Conservation (phyloP, 2,329 filamentous ascomycete genomes). For the Penicillium sp. region DNA sequence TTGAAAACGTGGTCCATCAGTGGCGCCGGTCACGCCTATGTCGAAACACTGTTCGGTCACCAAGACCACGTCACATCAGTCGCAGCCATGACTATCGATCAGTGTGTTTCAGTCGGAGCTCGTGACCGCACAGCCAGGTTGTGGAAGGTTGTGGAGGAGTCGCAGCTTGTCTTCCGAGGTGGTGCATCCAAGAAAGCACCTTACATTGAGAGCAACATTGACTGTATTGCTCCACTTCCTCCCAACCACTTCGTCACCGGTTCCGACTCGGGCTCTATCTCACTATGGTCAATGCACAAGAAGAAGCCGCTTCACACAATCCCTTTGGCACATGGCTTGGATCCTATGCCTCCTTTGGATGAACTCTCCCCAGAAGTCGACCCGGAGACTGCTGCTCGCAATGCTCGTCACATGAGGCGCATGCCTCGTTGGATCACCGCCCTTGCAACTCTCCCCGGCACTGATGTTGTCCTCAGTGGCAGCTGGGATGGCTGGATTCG, state of each 20-base stretch:
- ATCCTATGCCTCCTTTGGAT: slow-evolving; percentile 67
- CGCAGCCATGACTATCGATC: slow-evolving; percentile 78
- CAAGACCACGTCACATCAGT: slow-evolving; percentile 88
- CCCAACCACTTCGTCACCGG: slow-evolving; percentile 90
- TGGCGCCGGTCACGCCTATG: slow-evolving; percentile 80
- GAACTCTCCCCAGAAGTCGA: slow-evolving; percentile 75
- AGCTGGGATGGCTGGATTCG: slow-evolving; percentile 92
- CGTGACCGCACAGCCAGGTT: slow-evolving; percentile 87
- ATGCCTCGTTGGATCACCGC: slow-evolving; percentile 88
- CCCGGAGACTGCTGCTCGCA: slow-evolving; percentile 52
- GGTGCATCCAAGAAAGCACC: slow-evolving; percentile 57
- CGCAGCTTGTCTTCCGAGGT: slow-evolving; percentile 91
- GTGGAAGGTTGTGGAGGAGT: slow-evolving; percentile 96
- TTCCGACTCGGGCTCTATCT: slow-evolving; percentile 84
- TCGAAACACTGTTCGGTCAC: slow-evolving; percentile 95
- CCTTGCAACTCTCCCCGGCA: slow-evolving; percentile 81
- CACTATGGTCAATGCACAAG: slow-evolving; percentile 85
- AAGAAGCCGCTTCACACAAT: slow-evolving; percentile 90
- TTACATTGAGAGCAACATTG: slow-evolving; percentile 79
- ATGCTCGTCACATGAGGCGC: slow-evolving; percentile 54
- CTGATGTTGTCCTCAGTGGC: slow-evolving; percentile 84
- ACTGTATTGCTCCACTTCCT: slow-evolving; percentile 89
- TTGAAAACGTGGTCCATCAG: slow-evolving; percentile 90
- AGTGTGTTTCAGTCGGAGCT: slow-evolving; percentile 86
- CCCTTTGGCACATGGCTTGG: slow-evolving; percentile 80